Conservation (phyloP, 495 filamentous ascomycete species). For the Immersiella caudata region DNA sequence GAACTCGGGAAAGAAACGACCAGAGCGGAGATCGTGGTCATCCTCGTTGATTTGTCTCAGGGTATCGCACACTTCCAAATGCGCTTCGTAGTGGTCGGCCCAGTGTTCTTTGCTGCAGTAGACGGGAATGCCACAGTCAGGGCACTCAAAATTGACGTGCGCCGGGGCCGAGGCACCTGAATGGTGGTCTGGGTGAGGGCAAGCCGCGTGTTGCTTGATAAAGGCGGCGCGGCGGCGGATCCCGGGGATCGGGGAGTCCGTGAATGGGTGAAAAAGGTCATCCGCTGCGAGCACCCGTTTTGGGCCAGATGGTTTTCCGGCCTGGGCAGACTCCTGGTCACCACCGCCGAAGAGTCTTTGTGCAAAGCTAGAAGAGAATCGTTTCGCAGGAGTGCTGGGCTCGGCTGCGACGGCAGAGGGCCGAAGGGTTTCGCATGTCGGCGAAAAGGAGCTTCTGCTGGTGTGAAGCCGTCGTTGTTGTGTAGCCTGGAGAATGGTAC, state of each 20-base stretch:
- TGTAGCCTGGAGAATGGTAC: slow-evolving; percentile 27
- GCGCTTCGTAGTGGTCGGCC: slow-evolving; percentile 89
- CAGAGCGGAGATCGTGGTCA: slow-evolving; percentile 90
- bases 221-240: slow-evolving; percentile 84
- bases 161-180: slow-evolving; percentile 62
- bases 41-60: slow-evolving; percentile 94
- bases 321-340: background rate
- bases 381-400: slow-evolving; percentile 20
- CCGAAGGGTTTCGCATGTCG: slow-evolving; percentile 1
- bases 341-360: slow-evolving; percentile 14
- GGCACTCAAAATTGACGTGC: slow-evolving; percentile 90
- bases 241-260: slow-evolving; percentile 79
- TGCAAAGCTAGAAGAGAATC: slow-evolving; percentile 28
- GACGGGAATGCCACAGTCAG: slow-evolving; percentile 91
- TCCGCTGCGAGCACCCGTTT: slow-evolving; percentile 64
- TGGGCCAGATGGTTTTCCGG: slow-evolving; percentile 1
- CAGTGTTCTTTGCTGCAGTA: slow-evolving; percentile 94
- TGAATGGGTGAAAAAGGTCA: slow-evolving; percentile 91
- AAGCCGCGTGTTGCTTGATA: slow-evolving; percentile 88
- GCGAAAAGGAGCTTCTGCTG: slow-evolving; percentile 15
- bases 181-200: slow-evolving; percentile 83
- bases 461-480: slow-evolving; percentile 26
- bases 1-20: slow-evolving; percentile 92
- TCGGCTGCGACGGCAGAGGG: background rate
- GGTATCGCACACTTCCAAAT: slow-evolving; percentile 89